Base-by-base conservation (phyloP, 202 grass and related monocot species). In the Musa balbisiana region DNA sequence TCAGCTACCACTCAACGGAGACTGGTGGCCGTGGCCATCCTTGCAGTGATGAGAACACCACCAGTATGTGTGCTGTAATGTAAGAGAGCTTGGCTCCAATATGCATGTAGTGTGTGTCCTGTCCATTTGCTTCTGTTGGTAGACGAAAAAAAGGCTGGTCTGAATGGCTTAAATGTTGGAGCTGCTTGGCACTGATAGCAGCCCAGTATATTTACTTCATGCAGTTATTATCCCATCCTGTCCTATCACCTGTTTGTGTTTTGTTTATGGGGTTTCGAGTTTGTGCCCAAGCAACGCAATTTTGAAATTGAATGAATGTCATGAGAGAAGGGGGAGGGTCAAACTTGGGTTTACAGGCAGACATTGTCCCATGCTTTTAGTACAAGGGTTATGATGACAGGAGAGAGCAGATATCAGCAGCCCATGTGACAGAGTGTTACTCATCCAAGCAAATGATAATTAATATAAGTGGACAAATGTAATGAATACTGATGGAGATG, bases 31-130 rank as follows among this genome's bases (percentile, higher is more conserved):
- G 87, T 56, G 91, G 89, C 29, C 29, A 33, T 70, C 87, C 90
- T 87, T 95, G 29, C 3, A 33, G 29, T 4, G 29, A 33, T 33
- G 29, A 33, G 29, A 33, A 33, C 29, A 33, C 6, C 62, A 21
- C 90, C 77, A 95, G 66, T 53, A 72, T 82, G 29, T 99, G 95
- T 87, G 70, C 83, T 89, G 87, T 99, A 73, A 99, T 99, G 95
- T 99, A 89, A 88, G 29, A 3, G 29, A 33, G 29, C 29, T 33
- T 33, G 29, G 29, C 29, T 33, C 29, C 29, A 54, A 24, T 16
- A 6, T 17, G 51, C 20, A 73, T 51, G 67, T 43, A n/a, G 49
- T 21, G 51, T 22, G 29, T 70, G 3, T 51, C 25, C 20, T 29
- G 13, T 49, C 49, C 43, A 51, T 19, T 69, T 69, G 16, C 5